These are phyloP conservation scores for Beauveria caledonica DNA, from an alignment of 2,329 filamentous ascomycete species.

Conservation along the genomic window DNA sequence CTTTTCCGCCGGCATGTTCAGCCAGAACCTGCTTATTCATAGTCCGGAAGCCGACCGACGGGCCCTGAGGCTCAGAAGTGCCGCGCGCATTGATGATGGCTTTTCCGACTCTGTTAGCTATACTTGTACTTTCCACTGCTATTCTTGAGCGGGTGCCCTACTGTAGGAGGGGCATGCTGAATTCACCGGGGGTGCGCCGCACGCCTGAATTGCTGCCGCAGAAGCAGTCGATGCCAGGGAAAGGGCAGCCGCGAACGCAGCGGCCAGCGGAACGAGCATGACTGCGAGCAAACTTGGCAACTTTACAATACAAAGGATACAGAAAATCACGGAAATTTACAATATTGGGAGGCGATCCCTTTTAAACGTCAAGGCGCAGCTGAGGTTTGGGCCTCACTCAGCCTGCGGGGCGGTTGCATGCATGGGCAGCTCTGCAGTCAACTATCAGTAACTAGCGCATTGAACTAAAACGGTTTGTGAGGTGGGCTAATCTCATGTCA, in stretches of 20 bases:
- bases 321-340: background rate
- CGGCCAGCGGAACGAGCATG: background rate
- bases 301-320: background rate
- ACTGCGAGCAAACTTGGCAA: background rate
- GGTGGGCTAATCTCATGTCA: background rate
- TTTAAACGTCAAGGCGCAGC: background rate
- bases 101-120: background rate
- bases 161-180: constrained; percentile 7
- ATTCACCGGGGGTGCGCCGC: background rate
- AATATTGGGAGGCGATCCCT: background rate
- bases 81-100: constrained; percentile 12
- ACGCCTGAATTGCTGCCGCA: background rate
- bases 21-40: constrained; percentile 10
- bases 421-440: background rate
- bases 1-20: background rate
- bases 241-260: background rate
- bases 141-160: background rate
- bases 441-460: background rate
- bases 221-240: background rate
- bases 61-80: constrained; percentile 9
- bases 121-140: background rate
- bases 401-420: background rate
- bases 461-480: background rate
- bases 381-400: constrained; percentile 1
- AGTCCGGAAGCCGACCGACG: constrained; percentile 7